Conservation (phyloP, 1,284 basidiomycete species). For the Puccinia polysora region DNA sequence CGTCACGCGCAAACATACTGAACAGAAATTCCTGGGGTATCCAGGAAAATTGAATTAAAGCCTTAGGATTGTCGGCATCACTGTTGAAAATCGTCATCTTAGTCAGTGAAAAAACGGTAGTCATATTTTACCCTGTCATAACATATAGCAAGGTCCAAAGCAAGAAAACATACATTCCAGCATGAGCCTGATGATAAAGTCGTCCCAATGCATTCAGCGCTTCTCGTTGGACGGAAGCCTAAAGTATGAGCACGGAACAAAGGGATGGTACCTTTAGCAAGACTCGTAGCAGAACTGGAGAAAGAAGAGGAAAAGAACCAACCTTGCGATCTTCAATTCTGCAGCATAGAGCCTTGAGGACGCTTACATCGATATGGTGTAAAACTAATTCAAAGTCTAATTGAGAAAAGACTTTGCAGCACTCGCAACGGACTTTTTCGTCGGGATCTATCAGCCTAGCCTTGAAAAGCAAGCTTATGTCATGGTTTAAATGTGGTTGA, state of each 20-base stretch:
- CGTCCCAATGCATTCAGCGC: conserved; percentile 73
- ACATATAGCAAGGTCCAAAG: not conserved
- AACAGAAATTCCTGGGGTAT: conserved; percentile 73
- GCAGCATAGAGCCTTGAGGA: conserved; percentile 65
- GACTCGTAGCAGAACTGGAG: not conserved
- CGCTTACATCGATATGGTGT: conserved; percentile 68
- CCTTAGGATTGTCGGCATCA: conserved; percentile 70
- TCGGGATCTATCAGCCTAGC: conserved; percentile 77
- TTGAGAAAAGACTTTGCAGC: conserved; percentile 73
- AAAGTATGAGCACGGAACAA: conserved; percentile 6
- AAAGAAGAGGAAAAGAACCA: conserved; percentile 44
- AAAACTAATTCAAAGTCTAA: conserved; percentile 85
- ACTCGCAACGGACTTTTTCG: conserved; percentile 79
- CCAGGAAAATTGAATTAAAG: conserved; percentile 82
- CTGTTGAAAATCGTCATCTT: conserved; percentile 55
- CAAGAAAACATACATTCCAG: conserved; percentile 69
- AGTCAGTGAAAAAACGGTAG: too few species aligned
- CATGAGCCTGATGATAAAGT: conserved; percentile 74
- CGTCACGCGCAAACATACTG: conserved; percentile 49
- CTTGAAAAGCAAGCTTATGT: conserved; percentile 68
- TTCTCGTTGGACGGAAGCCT: conserved; percentile 74
- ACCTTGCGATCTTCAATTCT: conserved; percentile 84
- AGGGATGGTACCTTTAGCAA: not conserved
- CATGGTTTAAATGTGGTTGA: conserved; percentile 65
- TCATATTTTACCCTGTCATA: not conserved